phyloP scores from a whole-genome alignment of 169 alveolate species.

The Ichthyophthirius multifiliis region DNA sequence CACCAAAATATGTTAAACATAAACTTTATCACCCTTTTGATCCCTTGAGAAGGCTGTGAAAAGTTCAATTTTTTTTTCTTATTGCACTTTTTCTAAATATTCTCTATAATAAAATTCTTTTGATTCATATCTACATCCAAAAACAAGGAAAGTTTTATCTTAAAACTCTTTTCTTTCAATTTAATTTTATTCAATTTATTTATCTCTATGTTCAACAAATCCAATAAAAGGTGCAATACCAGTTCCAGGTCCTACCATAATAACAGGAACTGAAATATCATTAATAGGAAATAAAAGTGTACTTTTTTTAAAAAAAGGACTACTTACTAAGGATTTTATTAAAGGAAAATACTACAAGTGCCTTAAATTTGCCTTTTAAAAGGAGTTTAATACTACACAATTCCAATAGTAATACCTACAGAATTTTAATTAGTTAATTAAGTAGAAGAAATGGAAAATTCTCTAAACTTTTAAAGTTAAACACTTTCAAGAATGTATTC shows the following conservation, averaged over 20 bases:
- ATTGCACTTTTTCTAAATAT: conserved; percentile 21
- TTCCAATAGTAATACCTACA: conserved; percentile 24
- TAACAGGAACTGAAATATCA: conserved; percentile 33
- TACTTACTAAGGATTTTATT: neutral
- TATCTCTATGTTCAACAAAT: conserved; percentile 50
- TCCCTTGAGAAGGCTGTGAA: conserved; percentile 64
- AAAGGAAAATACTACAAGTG: conserved; percentile 10
- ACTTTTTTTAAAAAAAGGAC: conserved; percentile 4
- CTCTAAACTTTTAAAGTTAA: conserved; percentile 6
- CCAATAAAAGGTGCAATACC: conserved; percentile 76
- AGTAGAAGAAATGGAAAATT: conserved; percentile 26
- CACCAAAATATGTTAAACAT: conserved; percentile 53
- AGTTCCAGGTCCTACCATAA: conserved; percentile 78
- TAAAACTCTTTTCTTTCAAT: neutral
- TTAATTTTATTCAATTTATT: neutral
- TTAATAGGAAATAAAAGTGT: conserved; percentile 22
- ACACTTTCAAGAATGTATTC: conserved; percentile 50
- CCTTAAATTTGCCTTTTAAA: conserved; percentile 33
- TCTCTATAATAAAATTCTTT: conserved; percentile 58
- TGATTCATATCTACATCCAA: conserved; percentile 51
- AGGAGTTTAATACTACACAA: conserved; percentile 33
- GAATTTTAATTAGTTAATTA: neutral
- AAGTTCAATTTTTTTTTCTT: neutral
- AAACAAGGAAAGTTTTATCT: conserved; percentile 36
- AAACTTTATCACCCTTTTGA: conserved; percentile 21